Percentiles rank a stretch among this genome's conserved stretches.
Evolutionary conservation across 2,329 filamentous ascomycete species (phyloP).

Genomic region (Dothistroma pini): DNA sequence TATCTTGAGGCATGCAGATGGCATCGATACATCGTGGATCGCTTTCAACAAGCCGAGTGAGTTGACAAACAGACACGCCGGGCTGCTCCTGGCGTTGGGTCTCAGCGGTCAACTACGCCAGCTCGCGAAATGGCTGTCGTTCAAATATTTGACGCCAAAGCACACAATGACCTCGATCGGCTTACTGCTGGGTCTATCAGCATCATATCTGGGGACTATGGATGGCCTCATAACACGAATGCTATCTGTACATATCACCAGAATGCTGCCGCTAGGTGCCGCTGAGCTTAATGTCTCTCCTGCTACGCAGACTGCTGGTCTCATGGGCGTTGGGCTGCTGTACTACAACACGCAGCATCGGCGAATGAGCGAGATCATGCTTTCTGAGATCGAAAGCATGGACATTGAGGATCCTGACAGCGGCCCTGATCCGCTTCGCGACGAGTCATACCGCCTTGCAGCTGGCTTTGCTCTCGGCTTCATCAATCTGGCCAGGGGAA

Average conservation of each 20-base stretch:
- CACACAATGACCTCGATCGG: slow-evolving; percentile 99
- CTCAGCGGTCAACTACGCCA: slow-evolving; percentile 92
- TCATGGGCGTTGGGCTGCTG: slow-evolving; percentile 93
- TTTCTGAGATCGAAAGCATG: slow-evolving; percentile 90
- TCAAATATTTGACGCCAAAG: slow-evolving; percentile 98
- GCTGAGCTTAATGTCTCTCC: slow-evolving; percentile 92
- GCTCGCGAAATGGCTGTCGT: slow-evolving; percentile 96
- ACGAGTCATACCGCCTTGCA: slow-evolving; percentile 93
- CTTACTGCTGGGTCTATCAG: slow-evolving; percentile 84
- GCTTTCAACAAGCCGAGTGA: slow-evolving; percentile 95
- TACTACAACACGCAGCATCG: slow-evolving; percentile 96
- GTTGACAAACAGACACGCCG: slow-evolving; percentile 91
- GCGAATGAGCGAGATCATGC: slow-evolving; percentile 98
- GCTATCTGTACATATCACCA: slow-evolving; percentile 90
- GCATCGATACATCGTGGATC: slow-evolving; percentile 98
- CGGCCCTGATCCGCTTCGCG: slow-evolving; percentile 73
- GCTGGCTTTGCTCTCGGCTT: slow-evolving; percentile 90
- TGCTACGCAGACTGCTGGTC: slow-evolving; percentile 88
- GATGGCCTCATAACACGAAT: slow-evolving; percentile 90
- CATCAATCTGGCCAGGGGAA: slow-evolving; percentile 91
- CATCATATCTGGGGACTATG: slow-evolving; percentile 95
- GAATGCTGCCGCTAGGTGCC: slow-evolving; percentile 87
- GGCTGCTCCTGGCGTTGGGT: slow-evolving; percentile 84
- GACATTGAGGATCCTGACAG: slow-evolving; percentile 68
- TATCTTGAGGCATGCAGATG: slow-evolving; percentile 83